Base-by-base conservation (phyloP, 2,329 filamentous ascomycete genomes). In the Ophiostoma sp. region DNA sequence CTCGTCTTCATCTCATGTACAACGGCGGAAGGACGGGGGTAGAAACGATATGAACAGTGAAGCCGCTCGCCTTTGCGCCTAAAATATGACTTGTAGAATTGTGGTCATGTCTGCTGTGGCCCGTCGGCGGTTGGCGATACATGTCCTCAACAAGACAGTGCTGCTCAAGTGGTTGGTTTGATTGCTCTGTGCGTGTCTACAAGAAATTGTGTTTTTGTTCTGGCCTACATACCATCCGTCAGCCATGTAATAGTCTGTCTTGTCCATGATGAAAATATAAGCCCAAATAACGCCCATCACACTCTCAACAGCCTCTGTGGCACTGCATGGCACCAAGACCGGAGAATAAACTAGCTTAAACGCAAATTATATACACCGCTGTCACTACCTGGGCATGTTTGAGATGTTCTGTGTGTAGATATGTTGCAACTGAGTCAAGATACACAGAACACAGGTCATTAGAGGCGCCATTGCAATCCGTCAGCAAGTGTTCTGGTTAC, bases 301-400 rank as follows among this genome's bases (percentile, higher is more conserved):
- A 60, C 55, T 58, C 63, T 42, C 66, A 65, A 40, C 49, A 27
- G 40, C n/a, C 41, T 45, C 49, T 60, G 68, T 69, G 52, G 41
- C 68, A 69, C 68, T 8, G 62, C 66, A 69, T 69, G 68, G 52
- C 52, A 65, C 60, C 65, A 44, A 47, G 47, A 44, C 42, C 68
- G 62, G 68, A 67, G 49, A 69, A 60, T 67, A 67, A 67, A 55
- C 62, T 65, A 65, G 11, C 36, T 55, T 44, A 63, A 66, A 60
- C 18, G 64, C 64, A 45, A 66, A 47, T 40, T 45, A 18, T 38
- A 68, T 45, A 63, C 14, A 40, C 63, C 12, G 38, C 41, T 66
- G n/a, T 38, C 52, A 44, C 55, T 40, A n/a, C 14, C 27, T 27
- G 2, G 60, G 40, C 60, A 18, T 63, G 60, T 58, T 63, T 42